phyloP scores from a whole-genome alignment of 2,329 filamentous ascomycete genomes.

The Didymella pinodella region DNA sequence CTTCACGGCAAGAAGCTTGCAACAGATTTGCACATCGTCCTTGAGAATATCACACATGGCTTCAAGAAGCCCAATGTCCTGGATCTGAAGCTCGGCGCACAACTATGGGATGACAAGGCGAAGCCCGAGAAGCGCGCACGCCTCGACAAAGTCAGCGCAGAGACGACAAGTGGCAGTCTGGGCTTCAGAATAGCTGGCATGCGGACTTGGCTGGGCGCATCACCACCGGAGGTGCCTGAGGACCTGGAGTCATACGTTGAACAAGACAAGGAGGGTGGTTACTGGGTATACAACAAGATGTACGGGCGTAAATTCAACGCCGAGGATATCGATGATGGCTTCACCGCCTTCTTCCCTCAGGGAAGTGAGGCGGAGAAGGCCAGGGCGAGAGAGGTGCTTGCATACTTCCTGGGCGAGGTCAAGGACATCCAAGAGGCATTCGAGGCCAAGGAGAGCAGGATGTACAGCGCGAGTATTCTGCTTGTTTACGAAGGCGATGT shows the following conservation, averaged over 20 bases:
- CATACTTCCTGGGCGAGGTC: slow-evolving; percentile 55
- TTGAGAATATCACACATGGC: slow-evolving; percentile 83
- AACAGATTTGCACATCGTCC: slow-evolving; percentile 80
- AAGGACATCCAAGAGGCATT: slow-evolving; percentile 64
- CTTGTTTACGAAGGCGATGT: slow-evolving; percentile 72
- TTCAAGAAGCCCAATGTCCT: slow-evolving; percentile 88
- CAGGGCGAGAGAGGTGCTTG: slow-evolving; percentile 58
- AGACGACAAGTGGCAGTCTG: slow-evolving; percentile 66
- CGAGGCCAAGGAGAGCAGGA: slow-evolving; percentile 69
- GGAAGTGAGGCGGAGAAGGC: slow-evolving; percentile 38
- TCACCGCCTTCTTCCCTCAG: slow-evolving; percentile 61
- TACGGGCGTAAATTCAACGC: slow-evolving; percentile 67
- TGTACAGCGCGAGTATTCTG: slow-evolving; percentile 72
- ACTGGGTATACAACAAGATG: slow-evolving; percentile 70
- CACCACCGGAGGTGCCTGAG: slow-evolving; percentile 30
- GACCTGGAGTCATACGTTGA: slow-evolving; percentile 44
- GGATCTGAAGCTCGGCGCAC: slow-evolving; percentile 87
- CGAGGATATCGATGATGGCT: slow-evolving; percentile 64
- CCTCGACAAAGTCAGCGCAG: slow-evolving; percentile 65
- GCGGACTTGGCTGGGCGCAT: slow-evolving; percentile 62
- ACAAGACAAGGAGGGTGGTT: slow-evolving; percentile 59
- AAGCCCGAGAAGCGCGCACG: slow-evolving; percentile 64
- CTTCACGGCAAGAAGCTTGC: slow-evolving; percentile 70
- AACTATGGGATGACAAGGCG: slow-evolving; percentile 81
- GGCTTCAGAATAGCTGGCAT: slow-evolving; percentile 72